A percentile compares a stretch with the other conserved stretches of the same genome.
These are phyloP conservation scores for Solanum hybrid DNA, from an alignment of 305 asterid species.

Conservation along the genomic window DNA sequence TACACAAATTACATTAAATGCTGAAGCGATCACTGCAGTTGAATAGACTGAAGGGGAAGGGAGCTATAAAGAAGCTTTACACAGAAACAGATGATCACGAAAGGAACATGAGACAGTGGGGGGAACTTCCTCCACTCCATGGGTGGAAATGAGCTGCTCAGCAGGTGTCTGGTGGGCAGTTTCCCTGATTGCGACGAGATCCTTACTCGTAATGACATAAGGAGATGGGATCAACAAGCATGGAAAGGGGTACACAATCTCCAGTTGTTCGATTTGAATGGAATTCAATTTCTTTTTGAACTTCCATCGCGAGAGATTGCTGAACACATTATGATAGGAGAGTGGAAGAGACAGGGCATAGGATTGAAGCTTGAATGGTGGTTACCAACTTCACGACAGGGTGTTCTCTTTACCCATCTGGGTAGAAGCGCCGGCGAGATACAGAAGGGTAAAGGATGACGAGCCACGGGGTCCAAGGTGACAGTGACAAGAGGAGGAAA, in stretches of 20 bases:
- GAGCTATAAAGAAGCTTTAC: background rate
- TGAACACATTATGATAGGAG: background rate
- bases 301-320: background rate
- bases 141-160: background rate
- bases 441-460: background rate
- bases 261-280: background rate
- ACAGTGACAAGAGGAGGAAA: background rate
- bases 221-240: background rate
- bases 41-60: background rate
- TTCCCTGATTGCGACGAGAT: background rate
- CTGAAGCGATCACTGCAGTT: background rate
- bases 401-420: background rate
- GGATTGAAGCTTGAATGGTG: background rate
- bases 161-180: background rate
- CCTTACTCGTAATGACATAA: background rate
- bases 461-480: background rate
- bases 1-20: background rate
- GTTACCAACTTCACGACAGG: background rate
- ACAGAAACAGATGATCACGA: background rate
- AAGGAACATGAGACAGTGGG: background rate
- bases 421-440: background rate
- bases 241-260: background rate
- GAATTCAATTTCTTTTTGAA: background rate
- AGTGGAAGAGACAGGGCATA: background rate
- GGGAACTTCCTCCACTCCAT: background rate